Evolutionary conservation across 345 rosid species (phyloP), one percentile per base, ranked within the genome.

Genomic region (Pseudoturritis turrita): DNA sequence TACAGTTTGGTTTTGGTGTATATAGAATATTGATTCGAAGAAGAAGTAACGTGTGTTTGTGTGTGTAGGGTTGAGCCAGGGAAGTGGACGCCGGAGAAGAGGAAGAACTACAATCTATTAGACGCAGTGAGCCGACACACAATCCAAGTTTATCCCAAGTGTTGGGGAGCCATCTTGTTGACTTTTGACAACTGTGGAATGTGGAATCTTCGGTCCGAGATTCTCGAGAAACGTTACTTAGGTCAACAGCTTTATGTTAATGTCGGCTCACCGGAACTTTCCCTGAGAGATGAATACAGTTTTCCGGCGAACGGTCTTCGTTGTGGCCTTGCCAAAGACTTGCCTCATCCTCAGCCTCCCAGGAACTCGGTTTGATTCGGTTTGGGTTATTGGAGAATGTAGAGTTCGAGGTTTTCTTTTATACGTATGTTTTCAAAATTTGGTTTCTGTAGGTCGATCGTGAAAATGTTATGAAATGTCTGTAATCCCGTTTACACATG

Each of bases 121-220:
- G 92, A 89, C 14, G 89, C 90, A 2, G 89, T 87, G 39, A 83
- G 84, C 83, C 83, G 96, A 55, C 83, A 85, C 58, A 85, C 92
- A 1, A 15, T 87, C 19, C 90, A 87, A 51, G 89, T 89, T 43
- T 87, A 76, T 80, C 96, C 96, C 2, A 86, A 84, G 35, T 87
- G 89, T 10, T 87, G 96, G 92, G 83, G 88, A 0, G 96, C 92
- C 7, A 78, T 89, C 18, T 21, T 89, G 57, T 47, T 87, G 83
- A 84, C 96, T 17, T 84, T 89, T 49, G 90, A 87, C 78, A 89
- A 87, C 29, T 84, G 85, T 1, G 96, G 96, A 4, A 89, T 89
- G 96, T 89, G 96, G 96, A 89, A 87, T 64, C 33, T 89, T 18
- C 80, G 89, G 61, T 89, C 93, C 0, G 88, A 86, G 57, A 39